phyloP scores from a whole-genome alignment of 2,329 filamentous ascomycete genomes.

The Monilinia fructicola region DNA sequence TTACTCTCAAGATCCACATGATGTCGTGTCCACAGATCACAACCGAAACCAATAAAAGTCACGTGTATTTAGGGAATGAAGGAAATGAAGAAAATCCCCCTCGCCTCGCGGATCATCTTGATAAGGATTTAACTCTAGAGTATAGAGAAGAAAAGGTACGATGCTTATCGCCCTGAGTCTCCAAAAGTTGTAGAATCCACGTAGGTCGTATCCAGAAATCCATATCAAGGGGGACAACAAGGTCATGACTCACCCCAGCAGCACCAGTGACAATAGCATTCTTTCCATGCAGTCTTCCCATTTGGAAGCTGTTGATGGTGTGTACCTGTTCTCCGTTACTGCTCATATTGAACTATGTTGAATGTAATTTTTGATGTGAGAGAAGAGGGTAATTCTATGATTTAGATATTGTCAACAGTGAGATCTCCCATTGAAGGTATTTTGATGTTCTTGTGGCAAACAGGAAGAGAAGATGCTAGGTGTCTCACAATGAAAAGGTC shows the following conservation, averaged over 20 bases:
- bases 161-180: neutral
- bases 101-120: neutral
- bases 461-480: no score
- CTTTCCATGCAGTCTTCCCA: constrained; percentile 42
- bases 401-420: neutral
- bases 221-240: neutral
- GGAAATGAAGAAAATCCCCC: no score
- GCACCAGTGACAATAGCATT: constrained; percentile 63
- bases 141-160: no score
- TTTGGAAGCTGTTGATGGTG: constrained; percentile 42
- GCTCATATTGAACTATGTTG: constrained; percentile 26
- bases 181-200: neutral
- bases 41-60: neutral
- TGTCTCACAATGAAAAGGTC: neutral
- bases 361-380: no score
- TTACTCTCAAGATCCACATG: neutral
- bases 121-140: neutral
- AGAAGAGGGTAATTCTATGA: neutral
- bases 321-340: constrained; percentile 26
- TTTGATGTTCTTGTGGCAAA: neutral
- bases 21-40: neutral
- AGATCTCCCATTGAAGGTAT: neutral
- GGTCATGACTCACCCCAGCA: constrained; percentile 59
- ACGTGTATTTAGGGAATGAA: constrained; percentile 20
- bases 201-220: no score